Evolutionary conservation across 2,329 filamentous ascomycete genomes (phyloP).

Genomic region (Sclerotinia glacialis): DNA sequence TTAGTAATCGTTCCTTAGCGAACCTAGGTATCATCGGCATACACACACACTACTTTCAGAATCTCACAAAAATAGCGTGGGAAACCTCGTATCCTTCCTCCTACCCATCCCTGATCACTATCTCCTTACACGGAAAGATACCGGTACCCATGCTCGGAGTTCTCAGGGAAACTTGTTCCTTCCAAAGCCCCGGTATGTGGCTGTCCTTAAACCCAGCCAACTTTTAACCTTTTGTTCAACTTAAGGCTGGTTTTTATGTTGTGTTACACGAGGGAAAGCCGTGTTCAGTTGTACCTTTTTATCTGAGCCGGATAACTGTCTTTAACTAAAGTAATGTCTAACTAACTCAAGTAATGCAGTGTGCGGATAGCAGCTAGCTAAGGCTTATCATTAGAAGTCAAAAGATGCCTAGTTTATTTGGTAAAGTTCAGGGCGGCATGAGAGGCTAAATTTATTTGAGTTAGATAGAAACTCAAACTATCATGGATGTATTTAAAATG

Average conservation of each 20-base stretch:
- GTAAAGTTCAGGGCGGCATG: background rate
- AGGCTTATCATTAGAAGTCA: background rate
- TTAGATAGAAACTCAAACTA: slow-evolving; percentile 4
- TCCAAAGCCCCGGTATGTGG: slow-evolving; percentile 11
- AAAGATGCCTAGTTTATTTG: background rate
- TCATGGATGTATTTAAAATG: slow-evolving; percentile 7
- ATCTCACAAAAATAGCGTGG: slow-evolving; percentile 12
- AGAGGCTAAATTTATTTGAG: background rate
- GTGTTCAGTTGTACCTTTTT: background rate
- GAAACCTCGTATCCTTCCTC: slow-evolving; percentile 18
- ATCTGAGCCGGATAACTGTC: background rate
- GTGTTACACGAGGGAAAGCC: background rate
- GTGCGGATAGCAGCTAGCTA: background rate
- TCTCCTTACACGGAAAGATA: slow-evolving; percentile 9
- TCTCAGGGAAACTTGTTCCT: slow-evolving; percentile 1
- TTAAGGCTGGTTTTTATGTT: background rate
- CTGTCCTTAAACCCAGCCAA: background rate
- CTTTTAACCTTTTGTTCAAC: background rate
- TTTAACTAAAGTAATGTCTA: background rate
- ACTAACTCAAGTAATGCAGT: background rate
- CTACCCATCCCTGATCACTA: background rate
- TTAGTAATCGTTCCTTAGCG: background rate
- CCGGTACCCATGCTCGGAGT: slow-evolving; percentile 7
- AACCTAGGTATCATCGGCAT: background rate
- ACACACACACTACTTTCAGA: too few species aligned